Base-by-base conservation (phyloP, 2,329 filamentous ascomycete genomes). In the Cercospora berteroae region DNA sequence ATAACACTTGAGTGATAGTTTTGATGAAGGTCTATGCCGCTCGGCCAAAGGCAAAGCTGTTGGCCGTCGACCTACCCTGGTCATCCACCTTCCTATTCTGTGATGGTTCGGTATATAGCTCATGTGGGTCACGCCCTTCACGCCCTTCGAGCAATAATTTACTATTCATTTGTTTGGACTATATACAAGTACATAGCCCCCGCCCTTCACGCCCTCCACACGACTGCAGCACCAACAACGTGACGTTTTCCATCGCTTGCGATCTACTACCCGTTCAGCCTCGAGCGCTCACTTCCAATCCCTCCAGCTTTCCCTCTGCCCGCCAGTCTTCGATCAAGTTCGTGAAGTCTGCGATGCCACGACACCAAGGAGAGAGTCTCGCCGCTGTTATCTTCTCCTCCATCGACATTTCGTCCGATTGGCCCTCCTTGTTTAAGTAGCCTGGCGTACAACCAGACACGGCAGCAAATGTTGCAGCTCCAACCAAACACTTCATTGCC, bases 381-480 rank as follows among this genome's bases (percentile, higher is more conserved):
- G 71, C 73, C 10, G 66, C 64, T 65, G 73, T 71, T 69, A 73
- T 71, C 74, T 76, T 62, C 74, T 72, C 29, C 70, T 78, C 73
- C 20, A 69, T 64, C n/a, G 68, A 29, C 48, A 72, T 69, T 7
- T 61, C 55, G 39, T 72, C 69, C n/a, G 74, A 64, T 39, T 77
- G 74, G 2, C 80, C 82, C 74, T 87, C 83, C 23, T 73, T 76
- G 58, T 85, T 87, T 44, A 83, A 75, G 70, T 87, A 88, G 12
- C 83, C 79, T 0, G 86, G 86, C n/a, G 85, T 86, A 75, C 86
- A 88, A 13, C 83, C 79, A 5, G 75, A 73, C 20, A 83, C 64
- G 7, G 78, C 50, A 10, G 68, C 79, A 44, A 82, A 80, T 29
- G 79, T 78, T 7, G 75, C 76, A 0, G 82, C 82, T 1, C 79